Percentiles rank a stretch among this genome's conserved stretches.
Evolutionary conservation across 352 stramenopile genomes (phyloP).

Genomic region (Globisporangium heterothallicum): DNA sequence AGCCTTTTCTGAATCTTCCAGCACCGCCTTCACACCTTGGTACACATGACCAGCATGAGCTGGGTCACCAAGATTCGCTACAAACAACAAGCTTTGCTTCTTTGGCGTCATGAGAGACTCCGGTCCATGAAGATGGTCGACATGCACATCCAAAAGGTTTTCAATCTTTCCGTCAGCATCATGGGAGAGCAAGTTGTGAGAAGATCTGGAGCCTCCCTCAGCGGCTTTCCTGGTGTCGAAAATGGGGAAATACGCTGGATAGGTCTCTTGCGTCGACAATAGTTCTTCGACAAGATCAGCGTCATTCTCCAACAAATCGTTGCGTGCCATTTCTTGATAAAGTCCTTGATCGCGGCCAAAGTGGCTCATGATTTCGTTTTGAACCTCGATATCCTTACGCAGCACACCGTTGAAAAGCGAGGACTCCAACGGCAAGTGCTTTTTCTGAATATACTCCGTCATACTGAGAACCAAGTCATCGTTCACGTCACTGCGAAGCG

Average conservation of each 20-base stretch:
- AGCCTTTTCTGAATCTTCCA: conserved; percentile 59
- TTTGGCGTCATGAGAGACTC: conserved; percentile 44
- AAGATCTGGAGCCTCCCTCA: background rate
- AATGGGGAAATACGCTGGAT: conserved; percentile 63
- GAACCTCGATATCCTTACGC: conserved; percentile 53
- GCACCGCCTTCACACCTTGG: conserved; percentile 48
- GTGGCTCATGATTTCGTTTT: conserved; percentile 69
- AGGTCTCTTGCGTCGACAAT: conserved; percentile 47
- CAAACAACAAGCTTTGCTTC: conserved; percentile 70
- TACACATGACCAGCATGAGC: conserved; percentile 53
- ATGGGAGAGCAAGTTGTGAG: conserved; percentile 48
- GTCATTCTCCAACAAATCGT: conserved; percentile 40
- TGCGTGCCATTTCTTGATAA: conserved; percentile 63
- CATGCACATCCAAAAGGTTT: conserved; percentile 30
- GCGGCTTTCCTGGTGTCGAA: conserved; percentile 26
- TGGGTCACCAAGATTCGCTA: conserved; percentile 40
- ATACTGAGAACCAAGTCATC: conserved; percentile 65
- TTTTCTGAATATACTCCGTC: conserved; percentile 71
- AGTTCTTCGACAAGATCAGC: conserved; percentile 71
- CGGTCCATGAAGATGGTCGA: conserved; percentile 56
- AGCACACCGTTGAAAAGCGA: conserved; percentile 87
- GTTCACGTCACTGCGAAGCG: conserved; percentile 38
- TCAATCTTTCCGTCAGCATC: conserved; percentile 60
- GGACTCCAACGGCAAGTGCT: conserved; percentile 71
- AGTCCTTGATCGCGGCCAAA: conserved; percentile 77